These are phyloP conservation scores for Botrytis hyacinthi DNA, from an alignment of 2,329 filamentous ascomycete species.

Conservation along the genomic window DNA sequence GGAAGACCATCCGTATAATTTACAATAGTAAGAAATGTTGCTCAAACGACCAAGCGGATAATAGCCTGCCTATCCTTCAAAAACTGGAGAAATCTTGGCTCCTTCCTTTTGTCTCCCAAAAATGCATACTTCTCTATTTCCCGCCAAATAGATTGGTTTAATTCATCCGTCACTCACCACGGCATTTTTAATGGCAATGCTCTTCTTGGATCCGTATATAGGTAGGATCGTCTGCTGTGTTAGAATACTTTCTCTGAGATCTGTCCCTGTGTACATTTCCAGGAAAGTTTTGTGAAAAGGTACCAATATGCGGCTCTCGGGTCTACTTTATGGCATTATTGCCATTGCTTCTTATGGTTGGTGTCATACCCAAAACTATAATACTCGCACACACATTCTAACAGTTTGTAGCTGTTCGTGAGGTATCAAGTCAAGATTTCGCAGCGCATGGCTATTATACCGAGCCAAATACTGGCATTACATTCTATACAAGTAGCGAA, in stretches of 20 bases:
- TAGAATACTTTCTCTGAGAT: neutral
- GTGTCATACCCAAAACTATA: neutral
- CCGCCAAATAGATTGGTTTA: neutral
- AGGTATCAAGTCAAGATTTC: slow-evolving; percentile 35
- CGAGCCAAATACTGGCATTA: slow-evolving; percentile 51
- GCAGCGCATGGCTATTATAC: slow-evolving; percentile 41
- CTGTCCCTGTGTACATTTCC: neutral
- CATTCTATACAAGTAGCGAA: slow-evolving; percentile 51
- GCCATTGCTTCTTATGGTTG: slow-evolving; percentile 31
- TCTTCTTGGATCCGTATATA: neutral
- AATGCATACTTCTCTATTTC: neutral
- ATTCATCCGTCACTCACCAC: neutral
- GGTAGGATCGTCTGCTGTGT: neutral
- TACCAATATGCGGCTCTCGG: slow-evolving; percentile 33
- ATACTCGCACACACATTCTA: slow-evolving; percentile 5
- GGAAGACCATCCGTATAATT: slow-evolving; percentile 22
- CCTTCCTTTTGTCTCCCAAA: neutral
- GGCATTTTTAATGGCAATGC: neutral
- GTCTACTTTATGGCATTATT: slow-evolving; percentile 29
- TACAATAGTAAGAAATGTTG: neutral
- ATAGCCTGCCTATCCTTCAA: slow-evolving; percentile 17
- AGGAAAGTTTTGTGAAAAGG: slow-evolving; percentile 18
- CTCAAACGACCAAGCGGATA: slow-evolving; percentile 25
- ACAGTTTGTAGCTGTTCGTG: slow-evolving; percentile 27
- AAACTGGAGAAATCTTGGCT: slow-evolving; percentile 1